Evolutionary conservation across 106 monocot genomes (phyloP), one percentile per base, ranked within the genome.

Genomic region (Cymbidium sinense): DNA sequence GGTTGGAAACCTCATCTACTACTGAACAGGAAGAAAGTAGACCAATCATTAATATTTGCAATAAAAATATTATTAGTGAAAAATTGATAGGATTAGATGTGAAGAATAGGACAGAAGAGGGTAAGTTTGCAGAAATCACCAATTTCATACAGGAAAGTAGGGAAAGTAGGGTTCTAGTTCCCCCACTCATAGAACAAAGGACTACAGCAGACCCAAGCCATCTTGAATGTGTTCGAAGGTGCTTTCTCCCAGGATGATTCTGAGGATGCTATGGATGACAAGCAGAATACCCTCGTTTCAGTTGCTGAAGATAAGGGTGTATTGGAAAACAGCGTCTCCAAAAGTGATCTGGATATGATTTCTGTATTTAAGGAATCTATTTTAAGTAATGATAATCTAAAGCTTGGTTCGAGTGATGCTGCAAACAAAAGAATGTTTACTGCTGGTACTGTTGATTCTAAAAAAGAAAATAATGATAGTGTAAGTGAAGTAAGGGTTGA

Each of bases 401-500:
- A 75, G 13, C 19, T 36, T 34, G 67, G 43, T 19, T 34, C 36
- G 43, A 19, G 55, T 70, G 74, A 34, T 31, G 10, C 78, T 43
- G 71, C 51, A 34, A 78, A 30, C 64, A 76, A 83, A 72, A 61
- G 75, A 2, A 79, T 70, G 20, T 33, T 51, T 28, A 78, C 78
- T n/a, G 18, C 27, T 71, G 77, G 84, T 79, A 64, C 29, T 47
- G 43, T 36, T 74, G 70, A 67, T 44, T 29, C 31, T 28, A 54
- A 30, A 41, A 52, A 43, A 67, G 90, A 87, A 18, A 50, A 31
- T 51, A 79, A 79, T 27, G 78, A 52, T 34, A 31, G 18, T 70
- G 51, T n/a, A 35, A 20, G 62, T 82, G 62, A 86, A 78, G 82
- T 77, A 72, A 85, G 85, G 75, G 67, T 52, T 76, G 86, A 88